Conservation (phyloP, 257 asterid genomes). For the Nicotiana attenuata region DNA sequence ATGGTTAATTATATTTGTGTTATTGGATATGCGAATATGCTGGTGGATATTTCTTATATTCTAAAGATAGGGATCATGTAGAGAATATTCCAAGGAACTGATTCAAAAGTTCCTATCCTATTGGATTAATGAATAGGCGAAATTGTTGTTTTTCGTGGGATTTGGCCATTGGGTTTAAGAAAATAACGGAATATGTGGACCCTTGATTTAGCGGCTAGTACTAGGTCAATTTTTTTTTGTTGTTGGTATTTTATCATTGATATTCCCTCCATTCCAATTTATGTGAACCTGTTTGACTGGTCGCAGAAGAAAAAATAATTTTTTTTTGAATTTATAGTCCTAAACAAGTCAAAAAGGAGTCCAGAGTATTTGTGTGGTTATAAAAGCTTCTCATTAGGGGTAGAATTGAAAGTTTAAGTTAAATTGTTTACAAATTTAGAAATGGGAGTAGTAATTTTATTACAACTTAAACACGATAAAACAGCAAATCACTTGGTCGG, state of each 20-base stretch:
- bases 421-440: no score
- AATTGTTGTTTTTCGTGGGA: neutral
- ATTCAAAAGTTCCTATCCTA: neutral
- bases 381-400: no score
- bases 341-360: no score
- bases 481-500: neutral
- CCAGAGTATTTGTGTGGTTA: no score
- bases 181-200: neutral
- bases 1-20: neutral
- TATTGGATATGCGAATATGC: neutral
- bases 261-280: no score
- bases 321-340: no score
- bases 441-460: no score
- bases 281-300: no score
- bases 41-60: neutral
- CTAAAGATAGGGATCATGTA: neutral
- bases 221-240: neutral
- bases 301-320: no score
- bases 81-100: constrained; percentile 11
- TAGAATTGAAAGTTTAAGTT: no score
- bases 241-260: no score
- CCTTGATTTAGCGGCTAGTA: neutral
- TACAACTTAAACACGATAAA: neutral
- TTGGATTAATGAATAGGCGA: neutral
- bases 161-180: neutral